phyloP scores from a whole-genome alignment of 129 eudicot species.

The Scalesia atractyloides region DNA sequence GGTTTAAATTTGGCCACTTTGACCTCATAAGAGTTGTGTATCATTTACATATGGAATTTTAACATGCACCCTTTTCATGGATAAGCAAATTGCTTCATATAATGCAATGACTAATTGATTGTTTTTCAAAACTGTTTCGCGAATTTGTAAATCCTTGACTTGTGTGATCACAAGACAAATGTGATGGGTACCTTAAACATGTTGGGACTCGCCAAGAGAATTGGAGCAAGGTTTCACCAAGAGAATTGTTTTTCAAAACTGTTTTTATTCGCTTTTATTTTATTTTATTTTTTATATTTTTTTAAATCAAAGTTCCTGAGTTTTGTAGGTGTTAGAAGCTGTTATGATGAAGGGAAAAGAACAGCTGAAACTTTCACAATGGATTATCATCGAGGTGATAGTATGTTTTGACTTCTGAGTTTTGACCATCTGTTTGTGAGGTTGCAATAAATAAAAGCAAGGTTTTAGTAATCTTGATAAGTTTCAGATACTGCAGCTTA shows the following conservation, averaged over 20 bases:
- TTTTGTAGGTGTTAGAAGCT: constrained; percentile 71
- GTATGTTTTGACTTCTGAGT: constrained; percentile 14
- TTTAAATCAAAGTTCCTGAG: constrained; percentile 23
- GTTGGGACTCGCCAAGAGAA: constrained; percentile 92
- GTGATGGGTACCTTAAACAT: constrained; percentile 86
- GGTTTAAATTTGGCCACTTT: background rate
- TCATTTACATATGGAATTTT: background rate
- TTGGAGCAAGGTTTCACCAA: constrained; percentile 87
- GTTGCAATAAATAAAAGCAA: background rate
- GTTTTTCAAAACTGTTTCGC: background rate
- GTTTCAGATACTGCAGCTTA: background rate
- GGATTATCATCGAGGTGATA: constrained; percentile 91
- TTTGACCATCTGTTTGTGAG: background rate
- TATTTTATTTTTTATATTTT: background rate
- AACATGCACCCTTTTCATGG: background rate
- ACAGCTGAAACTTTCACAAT: constrained; percentile 81
- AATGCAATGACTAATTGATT: background rate
- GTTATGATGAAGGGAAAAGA: constrained; percentile 90
- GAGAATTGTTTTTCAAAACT: no score
- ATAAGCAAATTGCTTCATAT: background rate
- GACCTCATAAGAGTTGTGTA: background rate
- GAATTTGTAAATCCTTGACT: constrained; percentile 33
- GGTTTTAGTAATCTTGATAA: background rate
- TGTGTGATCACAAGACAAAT: constrained; percentile 71
- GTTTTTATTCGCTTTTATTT: constrained; percentile 2